These are phyloP conservation scores for Dalechampia spathulata DNA, from an alignment of 441 rosid species.

Conservation along the genomic window DNA sequence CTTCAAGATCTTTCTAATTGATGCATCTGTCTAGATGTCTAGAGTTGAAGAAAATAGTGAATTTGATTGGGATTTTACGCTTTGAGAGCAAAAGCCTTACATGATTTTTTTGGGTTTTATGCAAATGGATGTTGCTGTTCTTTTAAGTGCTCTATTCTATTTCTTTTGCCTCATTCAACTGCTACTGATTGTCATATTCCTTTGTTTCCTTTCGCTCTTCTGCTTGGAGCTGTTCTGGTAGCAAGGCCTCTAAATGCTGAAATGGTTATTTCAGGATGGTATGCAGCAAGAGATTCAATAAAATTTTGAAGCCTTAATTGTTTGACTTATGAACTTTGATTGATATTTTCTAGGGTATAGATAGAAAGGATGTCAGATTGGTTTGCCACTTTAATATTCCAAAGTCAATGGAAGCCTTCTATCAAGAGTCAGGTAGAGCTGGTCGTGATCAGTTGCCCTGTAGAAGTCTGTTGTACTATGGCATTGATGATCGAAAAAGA, in stretches of 20 bases:
- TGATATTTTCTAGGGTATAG: conserved; percentile 63
- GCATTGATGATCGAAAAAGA: conserved; percentile 77
- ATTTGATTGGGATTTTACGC: not conserved
- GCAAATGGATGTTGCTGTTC: conserved; percentile 1
- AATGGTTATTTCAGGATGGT: conserved; percentile 76
- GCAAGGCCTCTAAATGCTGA: conserved; percentile 27
- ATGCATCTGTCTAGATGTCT: not conserved
- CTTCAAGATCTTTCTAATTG: not conserved
- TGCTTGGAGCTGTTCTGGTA: conserved; percentile 47
- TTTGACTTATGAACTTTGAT: conserved; percentile 19
- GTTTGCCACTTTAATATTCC: conserved; percentile 94
- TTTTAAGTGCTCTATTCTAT: not conserved
- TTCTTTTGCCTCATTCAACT: conserved; percentile 7
- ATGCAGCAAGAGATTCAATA: conserved; percentile 24
- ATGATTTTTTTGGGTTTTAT: not conserved
- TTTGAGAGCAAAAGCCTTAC: not conserved
- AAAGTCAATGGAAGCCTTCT: conserved; percentile 94
- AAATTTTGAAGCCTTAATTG: conserved; percentile 9
- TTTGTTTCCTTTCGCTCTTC: conserved; percentile 22
- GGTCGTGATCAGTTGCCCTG: conserved; percentile 95
- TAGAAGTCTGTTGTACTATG: conserved; percentile 81
- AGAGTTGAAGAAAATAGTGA: not conserved
- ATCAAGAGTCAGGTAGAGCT: conserved; percentile 98
- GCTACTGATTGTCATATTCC: conserved; percentile 25
- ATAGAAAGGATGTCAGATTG: conserved; percentile 88